Base-by-base conservation (phyloP, 345 rosid species). In the Turritis glabra region DNA sequence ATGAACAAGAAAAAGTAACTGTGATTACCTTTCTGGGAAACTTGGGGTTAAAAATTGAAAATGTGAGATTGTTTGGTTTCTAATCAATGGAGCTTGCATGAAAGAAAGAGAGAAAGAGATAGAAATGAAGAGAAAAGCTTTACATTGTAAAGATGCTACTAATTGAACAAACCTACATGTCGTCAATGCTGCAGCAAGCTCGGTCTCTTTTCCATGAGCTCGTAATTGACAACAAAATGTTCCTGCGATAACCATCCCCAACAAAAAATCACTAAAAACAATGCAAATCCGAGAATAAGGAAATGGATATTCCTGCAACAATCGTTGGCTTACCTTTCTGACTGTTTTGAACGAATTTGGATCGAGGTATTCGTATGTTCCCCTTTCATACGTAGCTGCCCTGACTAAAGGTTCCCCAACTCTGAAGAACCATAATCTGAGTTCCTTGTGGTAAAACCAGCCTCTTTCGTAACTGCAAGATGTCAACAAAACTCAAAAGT, bases 361-460 rank as follows among this genome's bases (percentile, higher is more conserved):
- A 86, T 96, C 98, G 10, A 92, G 87, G 77, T 90, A 92, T 62
- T 88, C 96, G 70, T 90, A 96, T 33, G 97, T 87, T 66, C 91
- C 97, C 82, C 96, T 87, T 85, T 96, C 98, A 5, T 84, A 86
- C 10, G 80, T 25, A 80, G 64, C 73, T 40, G 93, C 77, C 80
- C 87, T 96, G 15, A 90, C 98, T 38, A 96, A 85, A 44, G 99
- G 98, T 77, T 96, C 99, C 40, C 90, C 81, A 33, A 81, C 86
- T 82, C 96, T 89, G 64, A 85, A 83, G 78, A 89, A 86, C 99
- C 99, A 96, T 35, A 74, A 23, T 54, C 86, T 85, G 33, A 69
- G 88, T 66, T 92, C 99, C 78, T 90, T 96, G 89, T 92, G 96
- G 78, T 90, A 92, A 75, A 96, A 83, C 99, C 99, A 96, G 50